These are phyloP conservation scores for Glaciozyma martinii DNA, from an alignment of 768 basidiomycete genomes.

Conservation along the genomic window DNA sequence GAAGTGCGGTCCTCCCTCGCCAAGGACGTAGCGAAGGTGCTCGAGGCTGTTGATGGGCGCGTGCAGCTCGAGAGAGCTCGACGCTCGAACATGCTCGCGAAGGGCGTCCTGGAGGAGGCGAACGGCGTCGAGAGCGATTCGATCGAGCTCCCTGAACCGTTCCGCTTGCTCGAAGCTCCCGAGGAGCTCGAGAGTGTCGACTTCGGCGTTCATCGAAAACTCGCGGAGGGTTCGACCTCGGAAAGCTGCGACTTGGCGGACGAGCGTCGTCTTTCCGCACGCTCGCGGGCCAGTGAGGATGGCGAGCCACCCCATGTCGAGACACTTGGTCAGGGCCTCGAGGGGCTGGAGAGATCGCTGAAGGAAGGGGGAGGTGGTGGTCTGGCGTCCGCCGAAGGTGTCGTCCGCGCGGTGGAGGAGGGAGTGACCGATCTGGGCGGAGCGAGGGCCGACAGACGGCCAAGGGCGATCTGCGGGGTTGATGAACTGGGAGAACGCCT, in stretches of 20 bases:
- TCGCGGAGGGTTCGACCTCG: conserved; percentile 63
- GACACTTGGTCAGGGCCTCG: conserved; percentile 64
- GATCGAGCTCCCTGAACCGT: conserved; percentile 28
- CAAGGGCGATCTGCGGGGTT: conserved; percentile 42
- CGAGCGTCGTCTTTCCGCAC: conserved; percentile 69
- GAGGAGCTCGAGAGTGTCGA: conserved; percentile 86
- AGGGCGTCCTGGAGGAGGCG: conserved; percentile 4
- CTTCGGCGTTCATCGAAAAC: conserved; percentile 70
- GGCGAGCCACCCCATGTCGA: conserved; percentile 74
- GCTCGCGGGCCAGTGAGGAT: conserved; percentile 68
- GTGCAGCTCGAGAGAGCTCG: neutral
- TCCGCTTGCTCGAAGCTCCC: conserved; percentile 94
- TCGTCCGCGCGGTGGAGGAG: conserved; percentile 37
- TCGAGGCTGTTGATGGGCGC: neutral
- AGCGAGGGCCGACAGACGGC: conserved; percentile 33
- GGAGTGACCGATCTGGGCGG: conserved; percentile 62
- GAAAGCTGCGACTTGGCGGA: conserved; percentile 59
- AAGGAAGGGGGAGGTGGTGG: conserved; percentile 45
- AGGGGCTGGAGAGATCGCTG: conserved; percentile 57
- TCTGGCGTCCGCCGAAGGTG: conserved; percentile 36
- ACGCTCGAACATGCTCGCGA: conserved; percentile 3
- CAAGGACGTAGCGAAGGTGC: conserved; percentile 5
- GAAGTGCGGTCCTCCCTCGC: conserved; percentile 7
- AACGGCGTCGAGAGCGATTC: conserved; percentile 5
- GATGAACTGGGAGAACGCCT: conserved; percentile 46